A percentile compares a stretch with the other conserved stretches of the same genome.
phyloP scores from a whole-genome alignment of 148 eudicot species.

The Polygonum aviculare region DNA sequence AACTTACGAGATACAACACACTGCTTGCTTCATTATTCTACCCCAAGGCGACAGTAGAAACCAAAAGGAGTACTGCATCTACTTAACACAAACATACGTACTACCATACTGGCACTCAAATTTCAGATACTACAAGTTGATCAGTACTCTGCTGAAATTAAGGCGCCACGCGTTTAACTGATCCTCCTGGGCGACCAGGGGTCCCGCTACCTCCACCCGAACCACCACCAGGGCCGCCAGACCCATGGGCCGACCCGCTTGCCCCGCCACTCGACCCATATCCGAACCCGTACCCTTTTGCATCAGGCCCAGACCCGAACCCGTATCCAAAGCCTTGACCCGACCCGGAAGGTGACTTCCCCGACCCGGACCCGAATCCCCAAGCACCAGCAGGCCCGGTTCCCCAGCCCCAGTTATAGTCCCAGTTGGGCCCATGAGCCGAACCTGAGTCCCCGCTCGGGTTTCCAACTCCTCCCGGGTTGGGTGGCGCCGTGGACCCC shows the following conservation, averaged over 20 bases:
- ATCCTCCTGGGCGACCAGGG: conserved; percentile 8
- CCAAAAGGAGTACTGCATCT: background rate
- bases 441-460: conserved; percentile 34
- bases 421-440: conserved; percentile 53
- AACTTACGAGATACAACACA: background rate
- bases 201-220: conserved; percentile 25
- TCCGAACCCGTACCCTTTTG: conserved; percentile 35
- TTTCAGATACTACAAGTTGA: background rate
- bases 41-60: background rate
- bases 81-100: background rate
- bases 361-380: conserved; percentile 72
- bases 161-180: background rate
- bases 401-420: conserved; percentile 58
- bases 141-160: background rate
- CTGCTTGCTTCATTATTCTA: conserved; percentile 3
- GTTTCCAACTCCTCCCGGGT: background rate
- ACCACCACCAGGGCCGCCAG: conserved; percentile 26
- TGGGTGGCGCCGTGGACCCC: background rate
- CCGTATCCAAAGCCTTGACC: conserved; percentile 52
- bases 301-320: conserved; percentile 41
- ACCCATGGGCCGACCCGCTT: conserved; percentile 26
- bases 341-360: conserved; percentile 39
- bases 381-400: conserved; percentile 41
- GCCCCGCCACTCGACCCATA: conserved; percentile 25
- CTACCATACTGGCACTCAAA: background rate